Percentiles rank a stretch among this genome's conserved stretches.
Conservation (phyloP, 768 basidiomycete genomes). For the Auricularia sp. region DNA sequence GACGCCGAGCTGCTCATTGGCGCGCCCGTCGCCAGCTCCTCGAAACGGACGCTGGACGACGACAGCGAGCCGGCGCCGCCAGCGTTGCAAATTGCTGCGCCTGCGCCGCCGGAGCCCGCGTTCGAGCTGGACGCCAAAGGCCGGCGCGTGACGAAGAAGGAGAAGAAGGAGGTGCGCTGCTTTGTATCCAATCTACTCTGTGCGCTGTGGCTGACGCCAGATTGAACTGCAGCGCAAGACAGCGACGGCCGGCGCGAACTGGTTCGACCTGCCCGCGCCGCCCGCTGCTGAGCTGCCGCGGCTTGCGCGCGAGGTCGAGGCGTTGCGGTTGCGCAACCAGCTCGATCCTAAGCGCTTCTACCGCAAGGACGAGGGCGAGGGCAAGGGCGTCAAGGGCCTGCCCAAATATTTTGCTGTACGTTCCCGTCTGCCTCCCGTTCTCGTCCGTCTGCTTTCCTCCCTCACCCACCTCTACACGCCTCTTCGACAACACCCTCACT, state of each 20-base stretch:
- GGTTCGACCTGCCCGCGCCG: slow-evolving; percentile 86
- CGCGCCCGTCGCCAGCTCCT: slow-evolving; percentile 32
- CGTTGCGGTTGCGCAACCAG: slow-evolving; percentile 75
- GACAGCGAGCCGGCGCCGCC: slow-evolving; percentile 43
- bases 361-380: slow-evolving; percentile 76
- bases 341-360: slow-evolving; percentile 91
- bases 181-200: not conserved
- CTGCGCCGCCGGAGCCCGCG: not conserved
- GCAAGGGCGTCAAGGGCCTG: slow-evolving; percentile 72
- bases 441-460: not conserved
- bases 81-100: not conserved
- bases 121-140: not conserved
- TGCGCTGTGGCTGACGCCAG: not conserved
- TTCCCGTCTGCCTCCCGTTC: slow-evolving; percentile 2
- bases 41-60: slow-evolving; percentile 54
- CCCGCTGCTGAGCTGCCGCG: slow-evolving; percentile 68
- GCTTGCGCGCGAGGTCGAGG: slow-evolving; percentile 77
- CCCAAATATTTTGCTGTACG: slow-evolving; percentile 87
- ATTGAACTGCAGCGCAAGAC: slow-evolving; percentile 42
- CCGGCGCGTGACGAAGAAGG: not conserved
- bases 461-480: not conserved
- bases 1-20: not conserved
- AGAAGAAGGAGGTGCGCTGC: slow-evolving; percentile 7
- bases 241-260: slow-evolving; percentile 66
- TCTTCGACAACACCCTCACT: too few species aligned